Evolutionary conservation across 306 rosid genomes (phyloP).

Genomic region (Crataegus laevigata): DNA sequence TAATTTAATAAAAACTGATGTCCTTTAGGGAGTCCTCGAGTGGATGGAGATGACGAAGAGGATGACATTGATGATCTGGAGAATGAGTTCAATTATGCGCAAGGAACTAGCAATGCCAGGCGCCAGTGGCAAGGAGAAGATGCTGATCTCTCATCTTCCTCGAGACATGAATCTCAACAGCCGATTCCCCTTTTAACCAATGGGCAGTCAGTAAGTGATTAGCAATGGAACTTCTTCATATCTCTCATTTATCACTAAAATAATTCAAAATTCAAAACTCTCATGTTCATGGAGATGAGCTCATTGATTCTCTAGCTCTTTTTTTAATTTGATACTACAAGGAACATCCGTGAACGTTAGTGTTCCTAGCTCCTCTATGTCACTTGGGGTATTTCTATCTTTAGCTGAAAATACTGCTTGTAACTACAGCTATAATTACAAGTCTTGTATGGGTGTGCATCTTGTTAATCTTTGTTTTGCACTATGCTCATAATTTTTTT

Average conservation of each 20-base stretch:
- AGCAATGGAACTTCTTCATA: background rate
- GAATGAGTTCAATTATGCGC: slow-evolving; percentile 65
- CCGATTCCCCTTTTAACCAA: slow-evolving; percentile 87
- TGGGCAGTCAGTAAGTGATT: slow-evolving; percentile 61
- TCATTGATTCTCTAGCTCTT: background rate
- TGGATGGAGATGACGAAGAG: slow-evolving; percentile 94
- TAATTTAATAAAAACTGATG: slow-evolving; percentile 9
- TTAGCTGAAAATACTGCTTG: background rate
- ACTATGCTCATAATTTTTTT: slow-evolving; percentile 11
- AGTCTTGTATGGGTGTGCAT: background rate
- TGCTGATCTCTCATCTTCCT: slow-evolving; percentile 71
- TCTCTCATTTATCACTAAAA: background rate
- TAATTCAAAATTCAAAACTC: background rate
- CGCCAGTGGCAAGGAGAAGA: slow-evolving; percentile 81
- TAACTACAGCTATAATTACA: background rate
- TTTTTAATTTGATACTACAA: background rate
- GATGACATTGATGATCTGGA: slow-evolving; percentile 85
- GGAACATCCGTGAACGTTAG: background rate
- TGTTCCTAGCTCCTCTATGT: background rate
- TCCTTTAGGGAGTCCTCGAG: slow-evolving; percentile 84
- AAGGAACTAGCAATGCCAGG: slow-evolving; percentile 48
- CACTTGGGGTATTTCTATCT: background rate
- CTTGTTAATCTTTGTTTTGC: background rate
- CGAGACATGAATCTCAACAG: slow-evolving; percentile 80
- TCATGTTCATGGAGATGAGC: background rate